Base-by-base conservation (phyloP, 108 stramenopile species). In the Asterionellopsis glacialis region DNA sequence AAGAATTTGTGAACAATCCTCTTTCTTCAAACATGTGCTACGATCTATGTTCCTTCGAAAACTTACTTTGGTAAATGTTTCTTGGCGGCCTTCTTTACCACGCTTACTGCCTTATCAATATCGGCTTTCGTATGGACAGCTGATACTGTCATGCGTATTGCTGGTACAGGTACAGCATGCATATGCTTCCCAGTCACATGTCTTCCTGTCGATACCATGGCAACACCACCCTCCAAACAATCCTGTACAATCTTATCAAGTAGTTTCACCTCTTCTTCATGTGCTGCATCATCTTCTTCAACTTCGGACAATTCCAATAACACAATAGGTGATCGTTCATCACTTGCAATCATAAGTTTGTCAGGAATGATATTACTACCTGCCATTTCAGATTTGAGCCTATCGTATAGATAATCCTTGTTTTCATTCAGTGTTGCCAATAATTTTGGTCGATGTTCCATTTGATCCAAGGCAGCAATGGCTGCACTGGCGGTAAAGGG, bases 401-500 rank as follows among this genome's bases (percentile, higher is more conserved):
- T 55, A 11, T 76, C 60, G 49, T 81, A 72, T 47, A 81, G 73
- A 49, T 75, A 79, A 0, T 18, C 13, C 1, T 63, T 49, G 61
- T 81, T 85, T 19, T 72, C 62, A 28, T 76, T 70, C 39, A 87
- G 47, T 22, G 27, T 54, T n/a, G 51, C 13, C 3, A 69, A 43
- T 25, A 72, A 44, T 15, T 42, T 43, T 16, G 76, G 77, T 24
- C 63, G 33, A 0, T 56, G 41, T 40, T 74, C 61, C 68, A 86
- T 57, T 5, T 45, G 50, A 23, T 62, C 51, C 59, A 94, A 47
- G 12, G 86, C 45, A 13, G 72, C 77, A 13, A 84, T 64, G 4
- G 91, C 88, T 5, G 87, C 95, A 27, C 83, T 77, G 13, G 88
- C 87, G 12, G 93, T 80, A 67, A 98, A 99, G n/a, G 99, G 99